Conservation (phyloP, 2,329 filamentous ascomycete genomes). For the Colletotrichum sp. region DNA sequence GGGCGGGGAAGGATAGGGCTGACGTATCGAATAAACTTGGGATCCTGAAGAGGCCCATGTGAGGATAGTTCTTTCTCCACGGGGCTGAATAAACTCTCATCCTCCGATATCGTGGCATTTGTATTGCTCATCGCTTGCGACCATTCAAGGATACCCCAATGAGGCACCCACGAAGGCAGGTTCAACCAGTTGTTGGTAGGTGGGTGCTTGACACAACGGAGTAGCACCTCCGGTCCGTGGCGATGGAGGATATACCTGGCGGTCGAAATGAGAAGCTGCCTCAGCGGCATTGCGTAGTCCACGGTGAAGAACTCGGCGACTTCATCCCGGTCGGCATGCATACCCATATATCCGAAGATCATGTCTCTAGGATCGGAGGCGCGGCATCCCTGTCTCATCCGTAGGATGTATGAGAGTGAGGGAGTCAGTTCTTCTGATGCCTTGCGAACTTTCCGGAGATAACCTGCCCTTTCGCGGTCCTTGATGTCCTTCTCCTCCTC, state of each 20-base stretch:
- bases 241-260: fast-evolving
- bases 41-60: too few species aligned
- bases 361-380: not conserved
- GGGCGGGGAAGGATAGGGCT: not conserved
- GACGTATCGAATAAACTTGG: not conserved
- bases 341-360: not conserved
- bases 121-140: not conserved
- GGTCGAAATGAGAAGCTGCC: not conserved
- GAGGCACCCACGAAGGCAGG: not conserved
- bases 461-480: too few species aligned
- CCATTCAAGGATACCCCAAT: not conserved
- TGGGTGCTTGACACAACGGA: not conserved
- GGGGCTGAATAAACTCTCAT: fast-evolving
- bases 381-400: not conserved
- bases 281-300: not conserved
- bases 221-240: not conserved
- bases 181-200: not conserved
- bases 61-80: too few species aligned
- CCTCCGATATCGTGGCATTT: not conserved
- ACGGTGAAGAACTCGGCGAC: not conserved
- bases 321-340: not conserved
- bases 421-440: too few species aligned
- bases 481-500: too few species aligned
- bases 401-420: not conserved
- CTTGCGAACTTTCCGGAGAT: too few species aligned